These are phyloP conservation scores for Amoeboaphelidium occidentale DNA, from an alignment of 371 early-diverging fungal genomes.

Conservation along the genomic window DNA sequence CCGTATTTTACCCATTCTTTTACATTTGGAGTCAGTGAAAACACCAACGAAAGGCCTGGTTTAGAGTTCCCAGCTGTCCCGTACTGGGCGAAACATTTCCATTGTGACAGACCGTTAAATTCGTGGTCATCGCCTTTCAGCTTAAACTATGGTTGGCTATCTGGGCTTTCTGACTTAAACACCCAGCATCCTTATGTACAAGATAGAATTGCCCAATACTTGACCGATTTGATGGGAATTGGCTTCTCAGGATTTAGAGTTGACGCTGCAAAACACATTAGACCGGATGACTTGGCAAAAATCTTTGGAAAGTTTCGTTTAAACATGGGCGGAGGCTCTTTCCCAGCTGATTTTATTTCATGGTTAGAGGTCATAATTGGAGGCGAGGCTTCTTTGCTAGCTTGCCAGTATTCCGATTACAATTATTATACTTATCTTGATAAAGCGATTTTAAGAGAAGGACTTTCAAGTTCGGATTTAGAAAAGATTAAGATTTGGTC, in stretches of 20 bases:
- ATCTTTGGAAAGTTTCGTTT: slow-evolving; percentile 4
- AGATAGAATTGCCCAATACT: slow-evolving; percentile 7
- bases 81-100: slow-evolving; percentile 6
- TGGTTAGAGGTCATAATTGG: slow-evolving; percentile 9
- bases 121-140: background rate
- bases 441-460: slow-evolving; percentile 1
- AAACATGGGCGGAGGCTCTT: slow-evolving; percentile 6
- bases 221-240: slow-evolving; percentile 5
- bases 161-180: slow-evolving; percentile 6
- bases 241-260: slow-evolving; percentile 8
- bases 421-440: slow-evolving; percentile 5
- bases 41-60: slow-evolving; percentile 4
- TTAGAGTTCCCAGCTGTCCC: slow-evolving; percentile 9
- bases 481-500: slow-evolving; percentile 8
- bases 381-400: slow-evolving; percentile 7
- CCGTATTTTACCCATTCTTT: slow-evolving; percentile 7
- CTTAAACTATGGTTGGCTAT: slow-evolving; percentile 6
- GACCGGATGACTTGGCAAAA: slow-evolving; percentile 4
- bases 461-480: slow-evolving; percentile 4
- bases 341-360: slow-evolving; percentile 7
- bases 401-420: slow-evolving; percentile 5
- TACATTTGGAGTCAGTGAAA: slow-evolving; percentile 2
- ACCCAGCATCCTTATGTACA: slow-evolving; percentile 5
- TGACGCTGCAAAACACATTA: slow-evolving; percentile 10
- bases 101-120: slow-evolving; percentile 6